Evolutionary conservation across 129 eudicot species (phyloP), one percentile per base, ranked within the genome.

Genomic region (Gnaphalium uliginosum): DNA sequence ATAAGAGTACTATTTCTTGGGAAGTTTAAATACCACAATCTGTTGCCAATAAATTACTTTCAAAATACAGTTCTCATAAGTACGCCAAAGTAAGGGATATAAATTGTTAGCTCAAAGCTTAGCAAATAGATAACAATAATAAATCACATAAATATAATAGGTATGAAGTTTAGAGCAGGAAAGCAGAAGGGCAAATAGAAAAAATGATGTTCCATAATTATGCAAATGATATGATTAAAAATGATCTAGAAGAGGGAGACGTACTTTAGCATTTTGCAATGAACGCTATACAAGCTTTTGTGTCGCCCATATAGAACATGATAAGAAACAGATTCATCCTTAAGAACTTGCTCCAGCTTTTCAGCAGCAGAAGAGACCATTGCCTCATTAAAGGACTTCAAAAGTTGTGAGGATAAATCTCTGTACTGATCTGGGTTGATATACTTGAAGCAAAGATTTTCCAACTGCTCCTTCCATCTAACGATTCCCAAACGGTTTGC

Each of bases 251-350:
- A 17, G 14, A 65, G 29, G 71, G 72, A 66, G 9, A 71, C 81
- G 1, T 86, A 92, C 98, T 95, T 95, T 32, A 82, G 64, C 97
- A 95, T 91, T 79, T 95, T 95, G 83, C 86, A 54, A 63, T 91
- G 78, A 79, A 91, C 85, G 88, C 99, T 87, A 73, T 89, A 95
- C 85, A 91, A 80, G 92, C 99, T 91, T 74, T 95, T 95, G 83
- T 95, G 97, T 27, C 99, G 78, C 59, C 99, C 96, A 8, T 88
- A 83, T 29, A 91, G 61, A 58, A 61, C 86, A 82, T 84, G 84
- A 75, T 89, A 87, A 41, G 92, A 64, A 80, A 95, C 30, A 4
- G 81, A 81, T 23, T 58, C 88, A 68, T 78, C 81, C 83, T 91
- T 81, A 65, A 95, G 89, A 53, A 87, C 87, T 61, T 76, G 79